These are phyloP conservation scores for Metarhizium anisopliae DNA, from an alignment of 2,329 filamentous ascomycete genomes.

Conservation along the genomic window DNA sequence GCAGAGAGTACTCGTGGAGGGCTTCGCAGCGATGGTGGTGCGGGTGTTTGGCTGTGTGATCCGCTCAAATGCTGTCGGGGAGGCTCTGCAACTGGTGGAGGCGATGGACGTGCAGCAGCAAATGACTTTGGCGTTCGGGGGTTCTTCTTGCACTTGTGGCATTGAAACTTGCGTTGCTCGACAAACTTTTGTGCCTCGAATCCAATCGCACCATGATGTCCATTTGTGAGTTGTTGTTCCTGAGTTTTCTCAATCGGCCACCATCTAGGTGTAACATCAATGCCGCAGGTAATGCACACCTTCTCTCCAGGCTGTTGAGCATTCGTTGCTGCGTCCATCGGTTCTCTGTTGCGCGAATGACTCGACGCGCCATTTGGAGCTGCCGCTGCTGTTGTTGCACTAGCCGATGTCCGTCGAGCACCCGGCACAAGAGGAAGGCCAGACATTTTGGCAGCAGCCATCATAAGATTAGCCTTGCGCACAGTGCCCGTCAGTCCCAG, in stretches of 20 bases:
- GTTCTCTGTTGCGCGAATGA: slow-evolving; percentile 17
- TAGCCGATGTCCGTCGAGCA: slow-evolving; percentile 44
- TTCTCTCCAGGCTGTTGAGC: slow-evolving; percentile 36
- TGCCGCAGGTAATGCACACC: slow-evolving; percentile 54
- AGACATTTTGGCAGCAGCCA: slow-evolving; percentile 50
- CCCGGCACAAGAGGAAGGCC: slow-evolving; percentile 21
- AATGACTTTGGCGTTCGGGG: slow-evolving; percentile 34
- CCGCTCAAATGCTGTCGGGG: slow-evolving; percentile 11
- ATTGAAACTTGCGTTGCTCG: slow-evolving; percentile 56
- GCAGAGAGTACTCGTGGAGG: slow-evolving; percentile 16
- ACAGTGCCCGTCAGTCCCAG: slow-evolving; percentile 83
- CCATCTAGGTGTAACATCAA: slow-evolving; percentile 69
- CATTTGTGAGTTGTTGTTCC: slow-evolving; percentile 43
- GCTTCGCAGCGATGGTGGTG: slow-evolving; percentile 17
- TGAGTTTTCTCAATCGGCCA: slow-evolving; percentile 49
- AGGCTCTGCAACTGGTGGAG: slow-evolving; percentile 12
- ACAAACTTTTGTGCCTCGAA: slow-evolving; percentile 51
- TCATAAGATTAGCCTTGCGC: slow-evolving; percentile 77
- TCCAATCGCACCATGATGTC: slow-evolving; percentile 39
- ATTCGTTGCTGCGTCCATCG: slow-evolving; percentile 16
- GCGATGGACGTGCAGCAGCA: slow-evolving; percentile 10
- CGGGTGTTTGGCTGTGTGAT: slow-evolving; percentile 9
- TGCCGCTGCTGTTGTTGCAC: slow-evolving; percentile 9
- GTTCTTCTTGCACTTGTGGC: slow-evolving; percentile 62
- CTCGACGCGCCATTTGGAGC: slow-evolving; percentile 9